Percentiles rank a stretch among this genome's conserved stretches.
Conservation (phyloP, 192 early-diverging fungal genomes). For the Coemansia sp. region DNA sequence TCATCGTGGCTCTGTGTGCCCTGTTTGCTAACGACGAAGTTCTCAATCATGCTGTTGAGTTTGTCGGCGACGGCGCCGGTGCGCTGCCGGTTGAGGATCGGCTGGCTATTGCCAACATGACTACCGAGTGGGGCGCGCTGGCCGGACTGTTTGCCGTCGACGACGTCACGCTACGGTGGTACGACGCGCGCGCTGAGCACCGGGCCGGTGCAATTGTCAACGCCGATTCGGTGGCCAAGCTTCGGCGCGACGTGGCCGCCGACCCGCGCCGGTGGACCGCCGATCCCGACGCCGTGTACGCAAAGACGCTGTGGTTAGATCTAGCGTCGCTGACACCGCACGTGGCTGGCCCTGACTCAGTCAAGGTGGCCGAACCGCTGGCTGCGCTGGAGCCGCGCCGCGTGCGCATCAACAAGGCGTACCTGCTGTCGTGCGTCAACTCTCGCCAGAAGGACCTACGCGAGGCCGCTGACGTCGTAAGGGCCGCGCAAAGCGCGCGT, state of each 20-base stretch:
- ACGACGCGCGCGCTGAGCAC: conserved; percentile 57
- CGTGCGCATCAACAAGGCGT: conserved; percentile 92
- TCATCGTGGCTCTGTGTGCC: conserved; percentile 92
- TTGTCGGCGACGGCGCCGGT: conserved; percentile 67
- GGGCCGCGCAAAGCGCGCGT: conserved; percentile 33
- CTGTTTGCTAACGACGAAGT: conserved; percentile 93
- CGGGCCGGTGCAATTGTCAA: conserved; percentile 48
- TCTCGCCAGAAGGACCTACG: conserved; percentile 86
- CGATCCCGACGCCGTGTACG: conserved; percentile 67
- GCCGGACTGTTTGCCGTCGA: conserved; percentile 97
- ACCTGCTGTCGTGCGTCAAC: conserved; percentile 94
- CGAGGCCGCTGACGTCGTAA: conserved; percentile 80
- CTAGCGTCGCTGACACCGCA: conserved; percentile 81
- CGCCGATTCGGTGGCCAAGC: conserved; percentile 38
- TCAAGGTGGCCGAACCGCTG: conserved; percentile 87
- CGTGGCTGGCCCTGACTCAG: conserved; percentile 93
- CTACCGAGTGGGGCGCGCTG: conserved; percentile 98
- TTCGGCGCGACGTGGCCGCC: conserved; percentile 42
- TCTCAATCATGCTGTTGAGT: conserved; percentile 96
- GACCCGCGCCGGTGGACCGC: conserved; percentile 39
- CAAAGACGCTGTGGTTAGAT: conserved; percentile 85
- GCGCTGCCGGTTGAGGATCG: conserved; percentile 81
- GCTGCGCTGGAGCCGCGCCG: conserved; percentile 66
- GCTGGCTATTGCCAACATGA: conserved; percentile 98
- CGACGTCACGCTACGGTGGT: conserved; percentile 69